Conservation (phyloP, 2,329 filamentous ascomycete genomes). For the Fusarium domesticum region DNA sequence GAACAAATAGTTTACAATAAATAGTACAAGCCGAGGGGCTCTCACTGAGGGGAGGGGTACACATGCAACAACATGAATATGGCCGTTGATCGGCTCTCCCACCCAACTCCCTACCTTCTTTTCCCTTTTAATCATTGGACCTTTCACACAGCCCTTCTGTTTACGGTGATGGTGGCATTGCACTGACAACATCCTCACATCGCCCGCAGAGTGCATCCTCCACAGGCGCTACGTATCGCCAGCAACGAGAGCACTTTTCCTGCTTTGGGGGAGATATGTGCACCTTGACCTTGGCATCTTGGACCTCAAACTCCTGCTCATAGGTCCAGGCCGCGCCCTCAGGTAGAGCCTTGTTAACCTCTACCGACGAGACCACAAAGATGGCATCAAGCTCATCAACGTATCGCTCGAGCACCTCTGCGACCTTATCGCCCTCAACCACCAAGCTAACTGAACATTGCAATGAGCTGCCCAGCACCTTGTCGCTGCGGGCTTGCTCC, state of each 20-base stretch:
- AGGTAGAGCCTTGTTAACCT: conserved; percentile 39
- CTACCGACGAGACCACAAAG: conserved; percentile 67
- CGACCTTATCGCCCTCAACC: conserved; percentile 38
- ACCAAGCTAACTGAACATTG: conserved; percentile 67
- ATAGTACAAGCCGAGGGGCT: not conserved
- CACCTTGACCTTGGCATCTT: conserved; percentile 37
- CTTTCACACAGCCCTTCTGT: not conserved
- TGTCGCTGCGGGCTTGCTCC: conserved; percentile 68
- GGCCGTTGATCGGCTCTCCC: not conserved
- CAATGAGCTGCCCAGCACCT: conserved; percentile 75
- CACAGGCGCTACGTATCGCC: conserved; percentile 73
- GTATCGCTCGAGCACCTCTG: conserved; percentile 39
- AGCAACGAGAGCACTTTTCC: conserved; percentile 82
- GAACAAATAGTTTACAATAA: not conserved
- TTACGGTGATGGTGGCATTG: conserved; percentile 10
- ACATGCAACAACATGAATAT: not conserved
- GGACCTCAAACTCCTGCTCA: conserved; percentile 42
- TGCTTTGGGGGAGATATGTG: conserved; percentile 48
- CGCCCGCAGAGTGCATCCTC: conserved; percentile 67
- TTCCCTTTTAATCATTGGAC: not conserved
- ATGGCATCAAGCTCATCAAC: conserved; percentile 56
- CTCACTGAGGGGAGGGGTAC: no score
- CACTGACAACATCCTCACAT: conserved; percentile 64
- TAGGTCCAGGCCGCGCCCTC: conserved; percentile 40
- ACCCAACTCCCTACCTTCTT: no score